phyloP scores from a whole-genome alignment of 2,329 filamentous ascomycete species.

The Ophiostoma sp. region DNA sequence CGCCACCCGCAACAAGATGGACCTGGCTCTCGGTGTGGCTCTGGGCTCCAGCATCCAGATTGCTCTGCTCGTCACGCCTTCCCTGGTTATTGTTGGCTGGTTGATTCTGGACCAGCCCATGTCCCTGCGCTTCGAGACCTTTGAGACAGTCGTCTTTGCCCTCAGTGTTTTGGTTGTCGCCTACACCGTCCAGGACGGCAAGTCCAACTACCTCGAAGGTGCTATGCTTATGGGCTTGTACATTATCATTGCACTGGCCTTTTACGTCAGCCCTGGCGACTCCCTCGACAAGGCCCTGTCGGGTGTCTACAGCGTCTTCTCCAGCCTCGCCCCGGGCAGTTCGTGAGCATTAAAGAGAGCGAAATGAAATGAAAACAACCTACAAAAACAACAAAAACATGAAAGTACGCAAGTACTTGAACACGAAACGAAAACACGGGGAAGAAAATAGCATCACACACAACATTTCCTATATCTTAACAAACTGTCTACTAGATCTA shows the following conservation, averaged over 20 bases:
- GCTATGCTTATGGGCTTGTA: constrained; percentile 64
- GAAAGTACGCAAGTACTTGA: neutral
- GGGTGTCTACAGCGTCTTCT: constrained; percentile 18
- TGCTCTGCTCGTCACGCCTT: constrained; percentile 76
- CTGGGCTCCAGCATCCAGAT: constrained; percentile 83
- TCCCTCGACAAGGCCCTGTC: constrained; percentile 45
- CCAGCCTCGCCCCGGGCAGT: neutral
- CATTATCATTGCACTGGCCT: constrained; percentile 61
- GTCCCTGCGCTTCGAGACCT: constrained; percentile 78
- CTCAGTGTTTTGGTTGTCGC: constrained; percentile 74
- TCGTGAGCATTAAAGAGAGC: neutral
- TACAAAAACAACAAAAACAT: neutral
- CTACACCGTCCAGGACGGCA: constrained; percentile 77
- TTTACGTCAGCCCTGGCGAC: constrained; percentile 56
- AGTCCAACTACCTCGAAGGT: constrained; percentile 81
- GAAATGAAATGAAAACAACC: neutral
- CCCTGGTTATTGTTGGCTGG: constrained; percentile 79
- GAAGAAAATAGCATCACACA: neutral
- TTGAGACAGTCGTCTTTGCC: constrained; percentile 76
- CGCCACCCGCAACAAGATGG: constrained; percentile 75
- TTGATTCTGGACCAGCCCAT: constrained; percentile 68
- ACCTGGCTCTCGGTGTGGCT: constrained; percentile 74
- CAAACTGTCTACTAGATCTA: neutral
- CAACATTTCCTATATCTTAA: neutral
- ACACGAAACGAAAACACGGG: neutral